Conservation (phyloP, 345 rosid genomes). For the Salix brachista region DNA sequence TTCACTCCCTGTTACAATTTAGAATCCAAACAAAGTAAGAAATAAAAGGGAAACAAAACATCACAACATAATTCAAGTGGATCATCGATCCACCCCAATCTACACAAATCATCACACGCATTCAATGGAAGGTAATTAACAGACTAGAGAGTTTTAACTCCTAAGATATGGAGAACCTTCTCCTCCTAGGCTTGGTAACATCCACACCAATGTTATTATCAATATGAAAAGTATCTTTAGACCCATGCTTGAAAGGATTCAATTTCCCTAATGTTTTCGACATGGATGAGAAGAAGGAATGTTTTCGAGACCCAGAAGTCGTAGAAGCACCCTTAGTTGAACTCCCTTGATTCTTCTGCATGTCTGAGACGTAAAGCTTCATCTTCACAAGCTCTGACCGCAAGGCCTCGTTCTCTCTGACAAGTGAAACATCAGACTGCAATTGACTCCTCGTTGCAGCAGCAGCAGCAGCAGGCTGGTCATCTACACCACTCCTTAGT, state of each 20-base stretch:
- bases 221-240: slow-evolving; percentile 77
- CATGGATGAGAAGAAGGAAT: slow-evolving; percentile 70
- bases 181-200: slow-evolving; percentile 75
- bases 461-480: slow-evolving; percentile 32
- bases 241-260: slow-evolving; percentile 78
- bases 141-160: neutral
- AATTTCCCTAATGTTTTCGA: slow-evolving; percentile 81
- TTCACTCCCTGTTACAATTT: neutral
- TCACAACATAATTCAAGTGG: neutral
- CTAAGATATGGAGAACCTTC: slow-evolving; percentile 88
- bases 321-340: slow-evolving; percentile 11
- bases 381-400: slow-evolving; percentile 76
- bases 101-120: neutral
- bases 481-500: slow-evolving; percentile 63
- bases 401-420: slow-evolving; percentile 81
- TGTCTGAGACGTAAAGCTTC: slow-evolving; percentile 69
- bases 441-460: slow-evolving; percentile 48
- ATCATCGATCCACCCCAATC: neutral
- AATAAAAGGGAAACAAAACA: neutral
- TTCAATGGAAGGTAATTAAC: neutral
- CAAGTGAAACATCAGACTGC: slow-evolving; percentile 58
- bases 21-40: neutral
- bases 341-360: slow-evolving; percentile 43
- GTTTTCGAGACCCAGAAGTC: slow-evolving; percentile 25
- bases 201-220: slow-evolving; percentile 53